Evolutionary conservation across 768 basidiomycete species (phyloP).

Genomic region (Tricholomella constricta): DNA sequence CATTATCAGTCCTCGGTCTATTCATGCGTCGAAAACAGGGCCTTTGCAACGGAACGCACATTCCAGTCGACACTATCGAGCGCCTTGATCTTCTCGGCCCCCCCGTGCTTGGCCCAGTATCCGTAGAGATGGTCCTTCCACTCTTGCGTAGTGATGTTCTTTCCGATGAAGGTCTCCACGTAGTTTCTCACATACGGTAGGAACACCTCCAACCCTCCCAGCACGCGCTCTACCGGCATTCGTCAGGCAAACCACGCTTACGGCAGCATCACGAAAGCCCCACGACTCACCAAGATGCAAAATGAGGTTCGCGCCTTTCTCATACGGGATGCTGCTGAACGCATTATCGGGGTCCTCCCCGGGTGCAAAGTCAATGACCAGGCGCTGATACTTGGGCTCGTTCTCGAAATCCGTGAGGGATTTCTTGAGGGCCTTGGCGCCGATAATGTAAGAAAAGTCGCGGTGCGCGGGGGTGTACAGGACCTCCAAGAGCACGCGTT

Average conservation of each 20-base stretch:
- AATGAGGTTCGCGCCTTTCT: conserved; percentile 88
- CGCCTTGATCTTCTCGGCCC: conserved; percentile 59
- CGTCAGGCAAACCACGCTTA: background rate
- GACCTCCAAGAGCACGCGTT: conserved; percentile 72
- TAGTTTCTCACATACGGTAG: conserved; percentile 85
- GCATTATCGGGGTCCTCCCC: conserved; percentile 82
- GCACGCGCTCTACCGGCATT: conserved; percentile 52
- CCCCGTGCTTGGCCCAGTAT: conserved; percentile 64
- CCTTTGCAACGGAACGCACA: no score
- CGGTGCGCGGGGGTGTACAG: conserved; percentile 76
- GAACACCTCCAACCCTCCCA: conserved; percentile 85
- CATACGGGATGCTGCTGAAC: conserved; percentile 77
- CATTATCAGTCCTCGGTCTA: background rate
- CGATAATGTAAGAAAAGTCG: conserved; percentile 80
- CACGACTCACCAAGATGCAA: conserved; percentile 70
- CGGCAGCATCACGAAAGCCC: background rate
- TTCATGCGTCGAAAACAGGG: no score
- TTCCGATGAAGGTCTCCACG: conserved; percentile 76
- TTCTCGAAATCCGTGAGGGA: conserved; percentile 62
- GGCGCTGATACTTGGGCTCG: conserved; percentile 73
- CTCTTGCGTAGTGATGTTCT: conserved; percentile 79
- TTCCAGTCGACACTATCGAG: conserved; percentile 79
- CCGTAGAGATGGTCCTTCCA: conserved; percentile 82
- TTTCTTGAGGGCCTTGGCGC: conserved; percentile 70
- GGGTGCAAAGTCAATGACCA: conserved; percentile 72